These are phyloP conservation scores for Tolypocladium sp. DNA, from an alignment of 2,329 filamentous ascomycete species.

Conservation along the genomic window DNA sequence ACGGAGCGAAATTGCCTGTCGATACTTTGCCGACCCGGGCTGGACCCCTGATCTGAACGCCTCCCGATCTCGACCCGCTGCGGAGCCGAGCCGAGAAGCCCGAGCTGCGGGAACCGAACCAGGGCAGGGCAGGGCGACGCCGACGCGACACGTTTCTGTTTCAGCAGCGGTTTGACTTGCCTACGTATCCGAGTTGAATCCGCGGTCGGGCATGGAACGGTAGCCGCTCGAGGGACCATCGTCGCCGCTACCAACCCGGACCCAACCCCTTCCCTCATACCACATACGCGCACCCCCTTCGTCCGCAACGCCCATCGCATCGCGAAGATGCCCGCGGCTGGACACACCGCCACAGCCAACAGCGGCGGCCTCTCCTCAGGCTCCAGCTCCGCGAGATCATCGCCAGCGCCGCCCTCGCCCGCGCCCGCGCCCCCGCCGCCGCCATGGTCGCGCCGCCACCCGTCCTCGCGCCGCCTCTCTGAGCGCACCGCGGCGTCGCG, in stretches of 20 bases:
- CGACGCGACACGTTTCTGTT: not conserved
- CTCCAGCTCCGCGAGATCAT: not conserved
- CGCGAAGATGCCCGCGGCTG: not conserved
- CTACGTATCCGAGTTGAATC: not conserved
- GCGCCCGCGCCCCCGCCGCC: not conserved
- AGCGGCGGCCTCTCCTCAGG: constrained; percentile 3
- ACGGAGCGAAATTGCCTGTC: no score
- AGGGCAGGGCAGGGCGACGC: not conserved
- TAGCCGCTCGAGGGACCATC: not conserved
- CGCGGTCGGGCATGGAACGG: not conserved
- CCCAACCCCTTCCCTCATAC: no score
- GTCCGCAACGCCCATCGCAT: not conserved
- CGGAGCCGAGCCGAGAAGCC: not conserved
- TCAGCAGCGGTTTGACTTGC: not conserved
- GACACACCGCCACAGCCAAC: not conserved
- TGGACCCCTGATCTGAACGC: not conserved
- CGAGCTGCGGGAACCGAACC: not conserved
- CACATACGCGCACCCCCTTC: not conserved
- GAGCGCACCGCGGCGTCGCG: constrained; percentile 9
- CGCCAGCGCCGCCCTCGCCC: not conserved
- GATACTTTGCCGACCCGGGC: no score
- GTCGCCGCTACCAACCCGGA: not conserved
- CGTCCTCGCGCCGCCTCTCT: constrained; percentile 26
- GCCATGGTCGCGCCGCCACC: not conserved
- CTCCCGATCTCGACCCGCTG: not conserved